Evolutionary conservation across 78 protist genomes (phyloP), one percentile per base, ranked within the genome.

Genomic region (Monosiga brevicollis): DNA sequence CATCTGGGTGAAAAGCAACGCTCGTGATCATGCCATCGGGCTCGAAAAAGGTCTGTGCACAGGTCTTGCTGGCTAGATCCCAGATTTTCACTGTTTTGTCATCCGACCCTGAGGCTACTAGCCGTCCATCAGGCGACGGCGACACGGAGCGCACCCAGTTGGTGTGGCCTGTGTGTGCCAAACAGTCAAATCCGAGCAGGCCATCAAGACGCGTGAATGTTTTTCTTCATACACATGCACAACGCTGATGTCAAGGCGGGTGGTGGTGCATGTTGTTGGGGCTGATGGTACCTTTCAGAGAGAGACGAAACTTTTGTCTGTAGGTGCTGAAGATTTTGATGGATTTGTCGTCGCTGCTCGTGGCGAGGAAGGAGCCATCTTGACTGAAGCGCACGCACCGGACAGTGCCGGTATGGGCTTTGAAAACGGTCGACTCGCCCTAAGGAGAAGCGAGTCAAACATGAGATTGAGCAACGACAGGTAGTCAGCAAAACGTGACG

Each of bases 281-380:
- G n/a, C n/a, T n/a, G n/a, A n/a, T n/a, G n/a, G n/a, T n/a, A 29
- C 84, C 76, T 6, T 20, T 29, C 23, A 78, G 93, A 1, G 90
- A 78, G 83, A 75, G 89, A 10, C 95, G 95, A 35, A 96, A 83
- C 76, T 90, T 0, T 62, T 84, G 80, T 15, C 91, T 85, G 62
- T 89, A 83, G 87, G 92, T 87, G 80, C 89, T 83, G 96, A 95
- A 93, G 32, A 95, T 85, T 94, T 91, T 93, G 49, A 95, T 86
- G 36, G 38, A n/a, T 24, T 25, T 0, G 84, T 95, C 98, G 29
- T 6, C 78, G 0, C 87, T 34, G 37, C 89, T 89, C 0, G 96
- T 81, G 26, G 77, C 88, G 34, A 93, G 77, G 81, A 90, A 93
- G 82, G 84, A 80, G 91, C 85, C 85, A 43, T 81, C 80, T 0